Evolutionary conservation across 2,329 filamentous ascomycete species (phyloP).

Genomic region (Diaporthe sp.): DNA sequence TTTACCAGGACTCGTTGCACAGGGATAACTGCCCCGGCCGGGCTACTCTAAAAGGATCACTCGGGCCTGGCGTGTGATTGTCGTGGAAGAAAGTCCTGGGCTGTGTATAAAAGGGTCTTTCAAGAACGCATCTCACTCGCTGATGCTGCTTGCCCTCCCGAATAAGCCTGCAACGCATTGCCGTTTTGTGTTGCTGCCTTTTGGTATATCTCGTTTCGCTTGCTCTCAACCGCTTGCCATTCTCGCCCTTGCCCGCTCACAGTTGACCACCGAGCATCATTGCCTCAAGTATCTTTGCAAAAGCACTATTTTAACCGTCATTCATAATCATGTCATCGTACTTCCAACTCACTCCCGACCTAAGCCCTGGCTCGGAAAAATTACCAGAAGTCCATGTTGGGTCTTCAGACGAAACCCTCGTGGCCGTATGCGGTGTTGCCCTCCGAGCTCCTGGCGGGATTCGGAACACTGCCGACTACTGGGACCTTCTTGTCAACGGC

Average conservation of each 20-base stretch:
- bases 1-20: neutral
- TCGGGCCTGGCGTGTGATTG: neutral
- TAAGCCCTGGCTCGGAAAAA: neutral
- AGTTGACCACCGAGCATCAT: neutral
- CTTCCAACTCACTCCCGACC: neutral
- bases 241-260: neutral
- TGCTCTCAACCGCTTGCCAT: neutral
- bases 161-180: neutral
- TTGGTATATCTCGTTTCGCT: neutral
- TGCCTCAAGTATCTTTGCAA: neutral
- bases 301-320: neutral
- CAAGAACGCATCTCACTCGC: neutral
- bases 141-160: neutral
- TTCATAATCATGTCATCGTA: neutral
- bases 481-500: slow-evolving; percentile 13
- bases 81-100: neutral
- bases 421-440: slow-evolving; percentile 2
- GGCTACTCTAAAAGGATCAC: neutral
- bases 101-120: neutral
- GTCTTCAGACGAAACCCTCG: neutral
- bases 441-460: slow-evolving; percentile 1
- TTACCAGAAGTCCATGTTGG: neutral
- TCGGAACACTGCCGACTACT: neutral
- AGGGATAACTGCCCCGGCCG: neutral
- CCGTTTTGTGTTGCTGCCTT: neutral